Conservation (phyloP, 768 basidiomycete species). For the Mycena galericulata region DNA sequence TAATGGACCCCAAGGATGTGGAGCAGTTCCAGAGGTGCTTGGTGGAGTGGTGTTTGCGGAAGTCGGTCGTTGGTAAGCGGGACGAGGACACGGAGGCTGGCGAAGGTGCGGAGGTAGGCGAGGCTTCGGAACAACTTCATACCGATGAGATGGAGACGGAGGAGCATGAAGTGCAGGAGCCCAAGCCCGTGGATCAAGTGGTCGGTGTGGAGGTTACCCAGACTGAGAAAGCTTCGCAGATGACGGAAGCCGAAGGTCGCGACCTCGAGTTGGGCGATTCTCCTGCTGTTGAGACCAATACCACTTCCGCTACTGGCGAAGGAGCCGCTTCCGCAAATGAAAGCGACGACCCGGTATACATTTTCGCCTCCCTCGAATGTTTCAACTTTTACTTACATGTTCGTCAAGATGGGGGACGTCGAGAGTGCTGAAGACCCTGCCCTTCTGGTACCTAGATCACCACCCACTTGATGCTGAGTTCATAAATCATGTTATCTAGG, state of each 20-base stretch:
- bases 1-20: conserved; percentile 56
- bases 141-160: not conserved
- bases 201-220: conserved; percentile 14
- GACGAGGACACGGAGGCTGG: conserved; percentile 23
- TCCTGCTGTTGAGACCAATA: too few species aligned
- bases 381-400: not conserved
- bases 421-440: conserved; percentile 3
- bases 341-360: not conserved
- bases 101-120: not conserved
- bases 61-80: conserved; percentile 35
- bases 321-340: too few species aligned
- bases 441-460: not conserved
- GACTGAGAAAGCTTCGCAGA: too few species aligned
- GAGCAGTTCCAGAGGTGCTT: conserved; percentile 49
- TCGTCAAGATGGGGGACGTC: not conserved
- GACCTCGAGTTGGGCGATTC: too few species aligned
- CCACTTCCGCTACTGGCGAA: too few species aligned
- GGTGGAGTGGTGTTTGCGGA: conserved; percentile 58
- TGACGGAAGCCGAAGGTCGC: not conserved
- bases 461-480: not conserved
- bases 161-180: not conserved
- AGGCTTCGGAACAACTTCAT: not conserved
- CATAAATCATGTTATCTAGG: not conserved
- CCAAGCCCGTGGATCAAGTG: not conserved
- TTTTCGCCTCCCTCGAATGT: not conserved